phyloP scores from a whole-genome alignment of 306 rosid genomes.

The Begonia loranthoides region DNA sequence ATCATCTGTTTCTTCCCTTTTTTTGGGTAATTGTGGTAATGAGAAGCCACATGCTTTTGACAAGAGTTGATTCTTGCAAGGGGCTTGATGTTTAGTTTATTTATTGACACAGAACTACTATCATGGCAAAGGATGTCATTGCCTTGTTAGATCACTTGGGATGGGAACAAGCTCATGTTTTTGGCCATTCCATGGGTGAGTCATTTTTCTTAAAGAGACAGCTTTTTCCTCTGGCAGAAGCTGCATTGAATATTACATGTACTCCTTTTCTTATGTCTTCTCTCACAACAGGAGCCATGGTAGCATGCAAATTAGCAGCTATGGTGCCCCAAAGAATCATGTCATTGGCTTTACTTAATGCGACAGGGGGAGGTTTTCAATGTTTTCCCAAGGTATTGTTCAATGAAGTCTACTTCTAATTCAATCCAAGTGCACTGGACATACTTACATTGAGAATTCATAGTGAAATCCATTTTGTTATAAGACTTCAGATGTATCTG shows the following conservation, averaged over 20 bases:
- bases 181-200: conserved; percentile 98
- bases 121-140: conserved; percentile 85
- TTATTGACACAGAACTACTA: conserved; percentile 61
- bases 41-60: too few relatives aligned
- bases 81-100: too few relatives aligned
- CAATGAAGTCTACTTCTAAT: too few relatives aligned
- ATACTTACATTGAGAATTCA: too few relatives aligned
- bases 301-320: conserved; percentile 83
- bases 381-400: conserved; percentile 75
- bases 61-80: too few relatives aligned
- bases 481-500: too few relatives aligned
- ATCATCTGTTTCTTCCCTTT: too few relatives aligned
- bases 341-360: conserved; percentile 87
- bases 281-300: conserved; percentile 66
- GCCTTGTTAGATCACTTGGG: conserved; percentile 80
- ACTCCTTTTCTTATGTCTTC: not conserved
- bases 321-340: conserved; percentile 66
- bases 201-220: not conserved
- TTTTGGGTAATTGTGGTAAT: too few relatives aligned
- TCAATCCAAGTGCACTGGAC: too few relatives aligned
- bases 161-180: conserved; percentile 79
- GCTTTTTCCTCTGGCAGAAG: too few relatives aligned
- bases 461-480: too few relatives aligned
- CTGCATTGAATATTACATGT: too few relatives aligned
- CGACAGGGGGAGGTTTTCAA: conserved; percentile 79